Percentiles rank a stretch among this genome's conserved stretches.
phyloP scores from a whole-genome alignment of 257 asterid species.

The Nicotiana tomentosiformis region DNA sequence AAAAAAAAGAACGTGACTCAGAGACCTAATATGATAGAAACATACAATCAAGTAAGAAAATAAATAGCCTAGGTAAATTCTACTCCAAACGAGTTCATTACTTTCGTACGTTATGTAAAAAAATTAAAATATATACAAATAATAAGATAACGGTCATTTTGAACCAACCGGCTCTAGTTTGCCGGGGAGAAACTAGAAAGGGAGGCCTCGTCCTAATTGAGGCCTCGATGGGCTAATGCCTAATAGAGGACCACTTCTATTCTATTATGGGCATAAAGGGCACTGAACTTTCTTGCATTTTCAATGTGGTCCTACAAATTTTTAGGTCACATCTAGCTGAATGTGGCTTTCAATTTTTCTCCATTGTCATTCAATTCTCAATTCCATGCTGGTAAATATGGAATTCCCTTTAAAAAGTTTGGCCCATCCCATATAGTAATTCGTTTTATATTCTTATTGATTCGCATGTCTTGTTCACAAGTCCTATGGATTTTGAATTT shows the following conservation, averaged over 20 bases:
- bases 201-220: neutral
- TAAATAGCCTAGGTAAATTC: neutral
- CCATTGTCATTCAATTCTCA: neutral
- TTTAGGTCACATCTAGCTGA: neutral
- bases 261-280: slow-evolving; percentile 29
- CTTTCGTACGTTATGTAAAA: neutral
- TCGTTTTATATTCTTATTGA: neutral
- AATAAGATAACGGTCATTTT: neutral
- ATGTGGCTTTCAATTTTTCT: neutral
- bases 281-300: slow-evolving; percentile 28
- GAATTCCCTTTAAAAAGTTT: neutral
- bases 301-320: slow-evolving; percentile 12
- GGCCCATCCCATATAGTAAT: neutral
- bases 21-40: neutral
- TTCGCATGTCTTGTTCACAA: neutral
- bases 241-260: slow-evolving; percentile 12
- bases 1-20: neutral
- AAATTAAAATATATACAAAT: neutral
- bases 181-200: neutral
- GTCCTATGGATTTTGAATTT: too few species aligned
- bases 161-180: neutral
- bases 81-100: neutral
- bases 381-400: neutral
- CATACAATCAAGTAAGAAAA: neutral
- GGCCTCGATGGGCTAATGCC: neutral